A percentile compares a stretch with the other conserved stretches of the same genome.
Evolutionary conservation across 768 basidiomycete species (phyloP).

Genomic region (Suillus cothurnatus): DNA sequence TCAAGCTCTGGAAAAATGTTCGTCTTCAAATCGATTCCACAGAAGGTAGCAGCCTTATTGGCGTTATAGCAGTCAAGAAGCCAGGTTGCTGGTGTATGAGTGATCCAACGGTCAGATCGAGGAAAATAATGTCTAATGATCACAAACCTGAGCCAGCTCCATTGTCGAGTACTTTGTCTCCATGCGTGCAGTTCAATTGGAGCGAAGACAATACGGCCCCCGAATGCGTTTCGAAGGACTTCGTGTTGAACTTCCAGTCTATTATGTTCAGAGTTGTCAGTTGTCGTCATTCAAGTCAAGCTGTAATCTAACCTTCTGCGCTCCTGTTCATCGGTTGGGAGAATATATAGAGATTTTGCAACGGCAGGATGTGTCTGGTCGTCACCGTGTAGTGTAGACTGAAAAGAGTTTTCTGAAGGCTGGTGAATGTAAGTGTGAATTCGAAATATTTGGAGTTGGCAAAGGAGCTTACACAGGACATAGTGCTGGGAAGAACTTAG

Average conservation of each 20-base stretch:
- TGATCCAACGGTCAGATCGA: not conserved
- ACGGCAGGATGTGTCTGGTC: not conserved
- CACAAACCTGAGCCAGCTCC: slow-evolving; percentile 24
- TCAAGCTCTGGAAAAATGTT: slow-evolving; percentile 19
- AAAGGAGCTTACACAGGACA: not conserved
- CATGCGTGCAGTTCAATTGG: slow-evolving; percentile 16
- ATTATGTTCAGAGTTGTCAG: slow-evolving; percentile 8
- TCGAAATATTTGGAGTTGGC: not conserved
- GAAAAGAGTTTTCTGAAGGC: not conserved
- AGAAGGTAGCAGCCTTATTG: slow-evolving; percentile 21
- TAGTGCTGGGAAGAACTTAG: not conserved
- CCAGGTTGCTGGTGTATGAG: slow-evolving; percentile 20
- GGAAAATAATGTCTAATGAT: not conserved
- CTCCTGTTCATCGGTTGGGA: slow-evolving; percentile 30
- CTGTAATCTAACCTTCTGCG: slow-evolving; percentile 19
- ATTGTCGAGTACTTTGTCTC: slow-evolving; percentile 26
- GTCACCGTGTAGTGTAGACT: not conserved
- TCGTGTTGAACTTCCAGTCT: slow-evolving; percentile 17
- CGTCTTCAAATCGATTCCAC: slow-evolving; percentile 29
- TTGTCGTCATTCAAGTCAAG: not conserved
- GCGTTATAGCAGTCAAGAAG: slow-evolving; percentile 22
- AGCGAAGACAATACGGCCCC: slow-evolving; percentile 24
- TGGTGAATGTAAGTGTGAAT: not conserved
- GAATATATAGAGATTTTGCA: slow-evolving; percentile 18
- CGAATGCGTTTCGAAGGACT: slow-evolving; percentile 24